These are phyloP conservation scores for Umbellularia californica DNA, from an alignment of 164 flowering plant species.

Conservation along the genomic window DNA sequence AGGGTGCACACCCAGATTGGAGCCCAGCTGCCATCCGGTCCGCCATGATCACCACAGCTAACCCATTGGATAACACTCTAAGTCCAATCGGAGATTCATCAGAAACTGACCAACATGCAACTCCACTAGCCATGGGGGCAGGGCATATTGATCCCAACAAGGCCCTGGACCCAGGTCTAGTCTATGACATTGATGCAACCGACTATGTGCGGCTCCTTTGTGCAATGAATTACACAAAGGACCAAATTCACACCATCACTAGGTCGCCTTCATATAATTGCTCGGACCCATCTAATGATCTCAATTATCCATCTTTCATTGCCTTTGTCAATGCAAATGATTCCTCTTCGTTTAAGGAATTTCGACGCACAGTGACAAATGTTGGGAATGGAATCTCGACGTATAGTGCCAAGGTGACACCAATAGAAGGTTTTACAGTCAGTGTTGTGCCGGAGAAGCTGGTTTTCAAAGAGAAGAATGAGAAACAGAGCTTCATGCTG, in stretches of 20 bases:
- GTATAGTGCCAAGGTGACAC: constrained; percentile 36
- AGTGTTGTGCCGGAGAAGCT: constrained; percentile 42
- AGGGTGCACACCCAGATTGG: constrained; percentile 54
- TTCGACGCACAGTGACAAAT: constrained; percentile 53
- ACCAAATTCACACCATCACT: constrained; percentile 43
- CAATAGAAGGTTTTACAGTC: constrained; percentile 38
- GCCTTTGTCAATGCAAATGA: constrained; percentile 31
- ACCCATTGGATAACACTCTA: constrained; percentile 33
- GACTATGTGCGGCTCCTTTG: constrained; percentile 57
- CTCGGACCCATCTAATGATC: constrained; percentile 37
- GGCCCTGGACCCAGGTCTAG: constrained; percentile 64
- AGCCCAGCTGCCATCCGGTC: constrained; percentile 68
- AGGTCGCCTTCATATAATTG: constrained; percentile 27
- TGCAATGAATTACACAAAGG: constrained; percentile 39
- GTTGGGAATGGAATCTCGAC: constrained; percentile 38
- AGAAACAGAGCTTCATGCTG: constrained; percentile 41
- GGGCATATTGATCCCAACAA: constrained; percentile 62
- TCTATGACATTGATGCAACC: constrained; percentile 35
- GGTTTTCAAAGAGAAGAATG: constrained; percentile 37
- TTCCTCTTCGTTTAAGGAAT: constrained; percentile 28
- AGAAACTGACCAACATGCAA: constrained; percentile 19
- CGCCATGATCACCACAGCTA: constrained; percentile 62
- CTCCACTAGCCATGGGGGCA: constrained; percentile 56
- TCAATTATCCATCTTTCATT: constrained; percentile 75
- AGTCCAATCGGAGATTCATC: constrained; percentile 37